Base-by-base conservation (phyloP, 1,284 basidiomycete genomes). In the Cryptococcus sp. region DNA sequence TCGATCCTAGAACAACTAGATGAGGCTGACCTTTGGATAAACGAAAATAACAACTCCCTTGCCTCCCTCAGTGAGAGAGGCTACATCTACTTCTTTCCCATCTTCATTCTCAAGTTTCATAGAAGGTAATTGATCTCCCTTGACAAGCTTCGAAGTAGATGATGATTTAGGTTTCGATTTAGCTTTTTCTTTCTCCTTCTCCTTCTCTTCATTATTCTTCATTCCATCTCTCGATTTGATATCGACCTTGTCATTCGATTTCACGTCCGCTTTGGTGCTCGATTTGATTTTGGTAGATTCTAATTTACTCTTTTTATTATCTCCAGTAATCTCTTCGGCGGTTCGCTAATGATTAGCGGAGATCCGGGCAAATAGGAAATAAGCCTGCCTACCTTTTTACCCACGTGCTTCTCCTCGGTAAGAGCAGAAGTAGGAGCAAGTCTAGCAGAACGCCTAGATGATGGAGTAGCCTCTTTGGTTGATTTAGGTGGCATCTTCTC, bases 31-130 rank as follows among this genome's bases (percentile, higher is more conserved):
- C 64, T 73, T 75, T 24, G 76, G 76, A 63, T 77, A 78, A 24
- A 91, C 77, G 79, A 94, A 93, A 56, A 94, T 72, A 28, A 94
- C 82, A 4, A 88, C 80, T 1, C 89, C 90, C 65, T 84, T 83
- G 56, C 88, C 84, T 14, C 77, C 77, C n/a, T n/a, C n/a, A 9
- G 64, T 62, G 25, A 74, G 48, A 7, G 48, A 59, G n/a, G 58
- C 53, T 18, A 78, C 62, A 46, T 75, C 64, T n/a, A 78, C 70
- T 10, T 75, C 72, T 39, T 68, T 56, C 28, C 67, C 76, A 22
- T 64, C 64, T 56, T 78, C 65, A 70, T 88, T 86, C 76, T 89
- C 85, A 55, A 97, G 77, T 2, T 78, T 82, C 55, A 93, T 66
- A 2, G 80, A 80, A 1, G 91, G 91, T 39, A 97, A 77, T n/a